Evolutionary conservation across 148 eudicot genomes (phyloP).

Genomic region (Talinum fruticosum): DNA sequence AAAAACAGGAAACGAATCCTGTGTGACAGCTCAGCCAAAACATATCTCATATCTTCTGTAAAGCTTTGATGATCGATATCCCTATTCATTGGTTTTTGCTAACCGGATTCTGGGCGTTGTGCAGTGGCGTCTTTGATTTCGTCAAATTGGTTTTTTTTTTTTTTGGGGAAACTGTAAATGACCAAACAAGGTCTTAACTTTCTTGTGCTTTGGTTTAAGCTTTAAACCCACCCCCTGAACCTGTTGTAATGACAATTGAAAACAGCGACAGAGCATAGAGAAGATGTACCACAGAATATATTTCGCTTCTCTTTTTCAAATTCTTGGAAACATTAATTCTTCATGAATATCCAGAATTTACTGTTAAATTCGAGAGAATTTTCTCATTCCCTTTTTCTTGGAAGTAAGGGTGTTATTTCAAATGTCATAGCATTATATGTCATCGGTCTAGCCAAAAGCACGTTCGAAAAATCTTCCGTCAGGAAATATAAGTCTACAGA

Average conservation of each 20-base stretch:
- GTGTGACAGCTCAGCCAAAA: background rate
- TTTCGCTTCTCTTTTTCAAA: too few species aligned
- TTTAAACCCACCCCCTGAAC: too few species aligned
- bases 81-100: constrained; percentile 6
- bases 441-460: too few species aligned
- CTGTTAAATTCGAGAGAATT: too few species aligned
- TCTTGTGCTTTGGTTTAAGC: background rate
- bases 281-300: background rate
- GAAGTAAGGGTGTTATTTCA: too few species aligned
- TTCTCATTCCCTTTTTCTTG: too few species aligned
- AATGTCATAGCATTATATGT: too few species aligned
- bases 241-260: too few species aligned
- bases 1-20: constrained; percentile 34
- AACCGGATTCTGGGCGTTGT: background rate
- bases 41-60: background rate
- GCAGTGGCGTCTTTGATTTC: constrained; percentile 8
- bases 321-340: too few species aligned
- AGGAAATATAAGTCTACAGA: too few species aligned
- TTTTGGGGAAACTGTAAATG: background rate
- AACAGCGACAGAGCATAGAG: background rate
- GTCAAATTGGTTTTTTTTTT: background rate
- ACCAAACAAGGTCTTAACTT: background rate
- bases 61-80: background rate
- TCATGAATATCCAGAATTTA: too few species aligned
- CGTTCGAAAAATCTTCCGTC: too few species aligned